Evolutionary conservation across 352 stramenopile species (phyloP).

Genomic region (Blastocystis sp.): DNA sequence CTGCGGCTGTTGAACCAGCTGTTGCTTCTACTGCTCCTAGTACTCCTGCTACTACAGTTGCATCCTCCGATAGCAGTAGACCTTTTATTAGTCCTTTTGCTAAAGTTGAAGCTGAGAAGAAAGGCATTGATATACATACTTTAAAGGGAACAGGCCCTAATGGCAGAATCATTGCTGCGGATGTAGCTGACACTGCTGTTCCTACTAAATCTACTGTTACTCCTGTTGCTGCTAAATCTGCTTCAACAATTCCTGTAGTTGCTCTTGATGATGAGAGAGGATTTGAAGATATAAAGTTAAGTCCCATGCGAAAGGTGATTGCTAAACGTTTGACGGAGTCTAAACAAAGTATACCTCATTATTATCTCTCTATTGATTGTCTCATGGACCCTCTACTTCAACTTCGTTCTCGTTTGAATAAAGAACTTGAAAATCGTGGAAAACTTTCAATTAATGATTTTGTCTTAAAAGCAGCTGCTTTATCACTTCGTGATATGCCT

Average conservation of each 20-base stretch:
- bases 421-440: constrained; percentile 47
- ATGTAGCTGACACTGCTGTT: constrained; percentile 45
- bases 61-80: constrained; percentile 26
- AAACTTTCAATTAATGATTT: constrained; percentile 98
- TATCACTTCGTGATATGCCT: constrained; percentile 81
- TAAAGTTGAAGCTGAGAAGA: constrained; percentile 3
- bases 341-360: constrained; percentile 81
- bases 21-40: neutral
- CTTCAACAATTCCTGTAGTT: constrained; percentile 1
- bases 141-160: constrained; percentile 50
- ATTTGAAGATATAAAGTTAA: constrained; percentile 62
- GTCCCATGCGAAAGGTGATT: constrained; percentile 95
- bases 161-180: constrained; percentile 55
- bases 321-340: constrained; percentile 80
- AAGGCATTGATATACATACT: constrained; percentile 10
- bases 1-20: neutral
- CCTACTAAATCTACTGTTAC: constrained; percentile 32
- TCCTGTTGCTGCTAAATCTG: constrained; percentile 26
- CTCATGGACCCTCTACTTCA: constrained; percentile 67
- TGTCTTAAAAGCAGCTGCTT: constrained; percentile 82
- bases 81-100: constrained; percentile 36
- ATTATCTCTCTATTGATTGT: constrained; percentile 82
- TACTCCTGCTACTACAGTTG: constrained; percentile 41
- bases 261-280: constrained; percentile 39
- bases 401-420: constrained; percentile 33